Base-by-base conservation (phyloP, 306 rosid genomes). In the Quercus alba region DNA sequence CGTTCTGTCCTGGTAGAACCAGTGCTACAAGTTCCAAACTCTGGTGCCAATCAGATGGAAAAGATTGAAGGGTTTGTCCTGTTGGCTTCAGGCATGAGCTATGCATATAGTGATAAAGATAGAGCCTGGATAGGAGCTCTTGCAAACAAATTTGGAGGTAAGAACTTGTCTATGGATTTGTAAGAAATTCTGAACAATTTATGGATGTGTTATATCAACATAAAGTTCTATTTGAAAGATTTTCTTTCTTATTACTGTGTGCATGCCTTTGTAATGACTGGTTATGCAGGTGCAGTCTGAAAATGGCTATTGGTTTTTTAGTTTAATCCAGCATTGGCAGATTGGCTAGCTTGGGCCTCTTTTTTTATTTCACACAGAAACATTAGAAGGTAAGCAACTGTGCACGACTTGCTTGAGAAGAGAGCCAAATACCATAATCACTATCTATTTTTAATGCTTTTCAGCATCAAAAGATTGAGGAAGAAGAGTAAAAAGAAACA, bases 51-150 rank as follows among this genome's bases (percentile, higher is more conserved):
- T 58, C 88, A 58, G 61, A 66, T 61, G 70, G 86, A 82, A 73
- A 83, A 74, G 11, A 76, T 71, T 54, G 82, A 68, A 21, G 97
- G 98, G 49, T 93, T 90, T 86, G 84, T 91, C 78, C 73, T 95
- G 79, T 70, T 91, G 79, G 92, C 91, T 58, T 90, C 98, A 10
- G 86, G 91, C 61, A 62, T 81, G 81, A 88, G 92, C 57, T 91
- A 93, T 87, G 94, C 99, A 52, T 93, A 87, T 81, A 77, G 88
- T n/a, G 72, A 77, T 46, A 95, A 91, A 81, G 97, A 93, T 77
- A 87, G 84, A 88, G 92, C 96, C 75, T 93, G 98, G 99, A 86
- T 91, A 74, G 81, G 87, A 76, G 93, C 94, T 73, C 82, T 91
- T 72, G 94, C 93, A 71, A 89, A 85, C 72, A 95, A 93, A 79